These are phyloP conservation scores for Schrenkiella parvula DNA, from an alignment of 345 rosid species.

Conservation along the genomic window DNA sequence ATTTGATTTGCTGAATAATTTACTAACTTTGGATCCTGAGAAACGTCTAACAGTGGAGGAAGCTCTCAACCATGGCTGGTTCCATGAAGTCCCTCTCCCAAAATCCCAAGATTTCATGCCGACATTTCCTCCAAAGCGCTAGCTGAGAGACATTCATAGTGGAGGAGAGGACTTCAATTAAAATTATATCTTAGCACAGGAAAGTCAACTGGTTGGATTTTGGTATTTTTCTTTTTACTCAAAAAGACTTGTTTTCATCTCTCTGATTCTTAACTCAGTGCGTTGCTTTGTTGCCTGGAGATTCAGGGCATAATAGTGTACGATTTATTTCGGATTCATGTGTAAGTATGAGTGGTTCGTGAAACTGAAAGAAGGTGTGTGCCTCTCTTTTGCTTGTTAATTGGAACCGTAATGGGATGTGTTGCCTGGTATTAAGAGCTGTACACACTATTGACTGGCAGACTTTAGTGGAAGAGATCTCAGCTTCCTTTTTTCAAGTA, in stretches of 20 bases:
- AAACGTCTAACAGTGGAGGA: slow-evolving; percentile 74
- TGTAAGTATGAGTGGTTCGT: slow-evolving; percentile 4
- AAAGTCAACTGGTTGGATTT: slow-evolving; percentile 4
- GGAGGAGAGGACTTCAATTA: slow-evolving; percentile 12
- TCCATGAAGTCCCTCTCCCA: slow-evolving; percentile 70
- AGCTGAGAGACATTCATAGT: slow-evolving; percentile 16
- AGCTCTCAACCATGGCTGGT: slow-evolving; percentile 84
- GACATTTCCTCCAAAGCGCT: slow-evolving; percentile 51
- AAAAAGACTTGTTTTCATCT: background rate
- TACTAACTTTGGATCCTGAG: slow-evolving; percentile 69
- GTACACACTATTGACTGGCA: background rate
- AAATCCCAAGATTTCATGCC: slow-evolving; percentile 76
- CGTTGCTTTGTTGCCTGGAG: slow-evolving; percentile 22
- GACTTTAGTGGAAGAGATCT: background rate
- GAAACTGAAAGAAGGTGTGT: slow-evolving; percentile 16
- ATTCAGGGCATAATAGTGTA: slow-evolving; percentile 17
- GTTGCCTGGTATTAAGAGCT: background rate
- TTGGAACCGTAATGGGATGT: background rate
- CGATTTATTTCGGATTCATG: slow-evolving; percentile 16
- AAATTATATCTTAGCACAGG: background rate
- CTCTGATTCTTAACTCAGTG: background rate
- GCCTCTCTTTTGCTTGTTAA: background rate
- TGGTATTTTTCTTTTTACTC: background rate
- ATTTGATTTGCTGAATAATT: slow-evolving; percentile 65
- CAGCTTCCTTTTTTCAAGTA: background rate